Percentiles rank a stretch among this genome's conserved stretches.
phyloP scores from a whole-genome alignment of 2,329 filamentous ascomycete genomes.

The Ophiostoma australiae region DNA sequence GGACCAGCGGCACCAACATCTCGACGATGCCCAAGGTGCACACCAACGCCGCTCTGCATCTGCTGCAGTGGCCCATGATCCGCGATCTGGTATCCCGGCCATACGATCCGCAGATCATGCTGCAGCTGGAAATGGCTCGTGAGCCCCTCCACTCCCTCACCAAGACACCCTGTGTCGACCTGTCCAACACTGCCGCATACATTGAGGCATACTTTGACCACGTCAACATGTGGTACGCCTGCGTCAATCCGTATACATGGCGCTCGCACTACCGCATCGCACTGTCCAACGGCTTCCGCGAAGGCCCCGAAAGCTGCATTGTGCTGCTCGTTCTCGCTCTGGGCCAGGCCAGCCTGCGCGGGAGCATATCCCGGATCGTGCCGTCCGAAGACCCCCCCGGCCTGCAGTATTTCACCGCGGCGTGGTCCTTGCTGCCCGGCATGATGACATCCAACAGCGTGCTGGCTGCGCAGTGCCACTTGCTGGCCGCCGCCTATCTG shows the following conservation, averaged over 20 bases:
- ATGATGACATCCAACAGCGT: conserved; percentile 78
- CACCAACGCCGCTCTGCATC: conserved; percentile 72
- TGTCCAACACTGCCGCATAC: conserved; percentile 69
- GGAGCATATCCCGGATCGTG: conserved; percentile 69
- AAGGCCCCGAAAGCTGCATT: conserved; percentile 77
- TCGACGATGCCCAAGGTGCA: conserved; percentile 83
- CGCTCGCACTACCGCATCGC: conserved; percentile 68
- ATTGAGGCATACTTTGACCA: conserved; percentile 75
- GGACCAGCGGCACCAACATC: conserved; percentile 62
- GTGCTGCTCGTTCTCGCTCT: conserved; percentile 73
- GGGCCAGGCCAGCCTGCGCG: conserved; percentile 68
- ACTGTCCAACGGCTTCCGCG: conserved; percentile 68
- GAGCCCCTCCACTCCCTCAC: conserved; percentile 66
- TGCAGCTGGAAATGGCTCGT: conserved; percentile 75
- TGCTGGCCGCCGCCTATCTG: conserved; percentile 74
- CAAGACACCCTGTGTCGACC: conserved; percentile 61
- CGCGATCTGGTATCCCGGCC: conserved; percentile 69
- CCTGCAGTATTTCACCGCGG: conserved; percentile 72
- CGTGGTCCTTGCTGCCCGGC: conserved; percentile 70
- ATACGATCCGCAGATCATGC: conserved; percentile 74
- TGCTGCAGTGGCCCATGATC: conserved; percentile 77
- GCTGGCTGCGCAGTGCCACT: conserved; percentile 71
- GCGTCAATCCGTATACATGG: conserved; percentile 79
- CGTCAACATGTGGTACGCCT: conserved; percentile 82
- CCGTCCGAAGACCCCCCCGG: conserved; percentile 68